phyloP scores from a whole-genome alignment of 495 filamentous ascomycete genomes.

The Elasticomyces elasticus region DNA sequence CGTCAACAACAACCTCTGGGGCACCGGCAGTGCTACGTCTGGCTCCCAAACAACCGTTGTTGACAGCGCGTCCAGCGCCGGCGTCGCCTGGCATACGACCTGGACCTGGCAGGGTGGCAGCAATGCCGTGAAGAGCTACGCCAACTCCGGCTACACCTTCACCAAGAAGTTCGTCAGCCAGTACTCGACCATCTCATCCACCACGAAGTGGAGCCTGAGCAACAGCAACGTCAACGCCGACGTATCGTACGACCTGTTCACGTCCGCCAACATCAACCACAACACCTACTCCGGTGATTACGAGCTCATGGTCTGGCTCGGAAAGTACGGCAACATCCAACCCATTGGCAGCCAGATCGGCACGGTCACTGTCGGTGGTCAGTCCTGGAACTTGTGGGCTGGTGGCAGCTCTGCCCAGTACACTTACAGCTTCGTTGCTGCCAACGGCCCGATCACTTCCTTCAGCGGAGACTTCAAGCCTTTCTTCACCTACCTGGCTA shows the following conservation, averaged over 20 bases:
- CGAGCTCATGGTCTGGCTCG: slow-evolving; percentile 27
- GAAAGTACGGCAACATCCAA: slow-evolving; percentile 28
- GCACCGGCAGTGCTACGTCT: slow-evolving; percentile 25
- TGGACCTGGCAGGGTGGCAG: slow-evolving; percentile 38
- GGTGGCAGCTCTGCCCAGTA: slow-evolving; percentile 36
- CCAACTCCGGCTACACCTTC: slow-evolving; percentile 29
- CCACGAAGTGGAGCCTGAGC: slow-evolving; percentile 35
- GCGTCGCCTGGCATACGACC: slow-evolving; percentile 33
- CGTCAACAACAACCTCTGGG: slow-evolving; percentile 43
- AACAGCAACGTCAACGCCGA: slow-evolving; percentile 35
- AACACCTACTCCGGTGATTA: slow-evolving; percentile 25
- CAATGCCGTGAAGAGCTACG: slow-evolving; percentile 40
- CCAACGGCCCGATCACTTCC: slow-evolving; percentile 24
- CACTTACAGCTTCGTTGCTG: slow-evolving; percentile 39
- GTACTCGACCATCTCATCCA: slow-evolving; percentile 33
- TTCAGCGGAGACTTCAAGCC: slow-evolving; percentile 36
- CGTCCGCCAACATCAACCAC: slow-evolving; percentile 37
- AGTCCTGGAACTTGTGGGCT: slow-evolving; percentile 33
- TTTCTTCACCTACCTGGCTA: slow-evolving; percentile 36
- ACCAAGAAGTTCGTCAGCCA: slow-evolving; percentile 30
- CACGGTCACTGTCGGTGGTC: slow-evolving; percentile 28
- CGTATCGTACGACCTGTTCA: slow-evolving; percentile 43
- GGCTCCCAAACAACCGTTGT: slow-evolving; percentile 39
- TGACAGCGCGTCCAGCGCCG: slow-evolving; percentile 26
- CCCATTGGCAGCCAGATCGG: slow-evolving; percentile 35